phyloP scores from a whole-genome alignment of 305 asterid genomes.

The Fraxinus greggii region DNA sequence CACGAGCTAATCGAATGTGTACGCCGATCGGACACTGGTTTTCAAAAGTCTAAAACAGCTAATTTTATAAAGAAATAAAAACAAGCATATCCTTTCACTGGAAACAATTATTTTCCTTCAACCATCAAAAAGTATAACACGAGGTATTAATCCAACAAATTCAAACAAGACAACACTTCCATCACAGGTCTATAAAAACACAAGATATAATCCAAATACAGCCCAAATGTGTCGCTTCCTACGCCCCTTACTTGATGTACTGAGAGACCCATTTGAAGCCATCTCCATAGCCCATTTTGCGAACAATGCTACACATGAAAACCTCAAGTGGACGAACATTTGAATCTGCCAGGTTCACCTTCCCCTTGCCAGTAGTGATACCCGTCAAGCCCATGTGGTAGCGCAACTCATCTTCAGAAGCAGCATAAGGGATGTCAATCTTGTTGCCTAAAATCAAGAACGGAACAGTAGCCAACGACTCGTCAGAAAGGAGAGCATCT shows the following conservation, averaged over 20 bases:
- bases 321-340: slow-evolving; percentile 57
- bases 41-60: too few species aligned
- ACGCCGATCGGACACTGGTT: too few species aligned
- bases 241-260: slow-evolving; percentile 35
- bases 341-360: slow-evolving; percentile 42
- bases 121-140: too few species aligned
- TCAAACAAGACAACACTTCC: too few species aligned
- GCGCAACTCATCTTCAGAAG: slow-evolving; percentile 56
- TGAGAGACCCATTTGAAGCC: slow-evolving; percentile 67
- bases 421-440: slow-evolving; percentile 56
- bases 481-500: slow-evolving; percentile 53
- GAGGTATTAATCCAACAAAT: too few species aligned
- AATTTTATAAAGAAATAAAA: too few species aligned
- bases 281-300: slow-evolving; percentile 60
- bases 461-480: slow-evolving; percentile 44
- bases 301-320: slow-evolving; percentile 57
- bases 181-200: too few species aligned
- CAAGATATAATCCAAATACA: too few species aligned
- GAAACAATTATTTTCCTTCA: too few species aligned
- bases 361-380: slow-evolving; percentile 58
- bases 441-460: slow-evolving; percentile 56
- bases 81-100: too few species aligned
- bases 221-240: background rate
- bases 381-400: slow-evolving; percentile 47
- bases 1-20: too few species aligned